phyloP scores from a whole-genome alignment of 208 protist genomes.

The Leishmania arabica region DNA sequence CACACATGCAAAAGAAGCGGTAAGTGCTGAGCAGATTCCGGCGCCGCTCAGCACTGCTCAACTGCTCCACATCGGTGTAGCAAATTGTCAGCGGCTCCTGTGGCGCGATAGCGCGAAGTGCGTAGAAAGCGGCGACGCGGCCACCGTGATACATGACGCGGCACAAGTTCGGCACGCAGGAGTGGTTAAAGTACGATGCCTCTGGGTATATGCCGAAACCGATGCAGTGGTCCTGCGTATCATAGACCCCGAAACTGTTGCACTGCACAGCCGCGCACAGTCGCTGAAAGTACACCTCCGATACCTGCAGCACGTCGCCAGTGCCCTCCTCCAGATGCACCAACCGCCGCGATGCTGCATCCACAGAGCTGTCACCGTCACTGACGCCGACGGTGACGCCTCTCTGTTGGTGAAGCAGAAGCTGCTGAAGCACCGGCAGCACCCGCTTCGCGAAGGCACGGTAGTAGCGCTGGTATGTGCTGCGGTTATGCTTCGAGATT shows the following conservation, averaged over 20 bases:
- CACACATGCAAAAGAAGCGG: conserved; percentile 72
- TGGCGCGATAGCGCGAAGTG: conserved; percentile 47
- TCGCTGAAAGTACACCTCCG: conserved; percentile 50
- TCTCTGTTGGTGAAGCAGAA: not conserved
- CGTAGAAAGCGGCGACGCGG: conserved; percentile 60
- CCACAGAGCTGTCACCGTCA: not conserved
- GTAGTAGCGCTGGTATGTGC: conserved; percentile 54
- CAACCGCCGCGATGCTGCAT: not conserved
- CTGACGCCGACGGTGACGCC: not conserved
- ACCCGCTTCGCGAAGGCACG: conserved; percentile 55
- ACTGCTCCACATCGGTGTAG: conserved; percentile 73
- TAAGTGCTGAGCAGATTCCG: conserved; percentile 54
- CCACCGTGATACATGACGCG: conserved; percentile 58
- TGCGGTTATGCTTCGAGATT: conserved; percentile 47
- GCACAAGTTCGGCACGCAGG: conserved; percentile 69
- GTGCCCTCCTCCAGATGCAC: not conserved
- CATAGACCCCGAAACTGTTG: conserved; percentile 73
- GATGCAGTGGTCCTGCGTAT: conserved; percentile 42
- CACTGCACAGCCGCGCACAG: conserved; percentile 64
- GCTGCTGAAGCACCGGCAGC: conserved; percentile 36
- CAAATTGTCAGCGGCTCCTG: conserved; percentile 69
- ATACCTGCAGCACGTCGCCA: not conserved
- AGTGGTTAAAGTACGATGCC: conserved; percentile 84
- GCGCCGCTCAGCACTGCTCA: conserved; percentile 56
- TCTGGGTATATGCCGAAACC: conserved; percentile 63